These are phyloP conservation scores for Jacaranda mimosifolia DNA, from an alignment of 257 asterid species.

Conservation along the genomic window DNA sequence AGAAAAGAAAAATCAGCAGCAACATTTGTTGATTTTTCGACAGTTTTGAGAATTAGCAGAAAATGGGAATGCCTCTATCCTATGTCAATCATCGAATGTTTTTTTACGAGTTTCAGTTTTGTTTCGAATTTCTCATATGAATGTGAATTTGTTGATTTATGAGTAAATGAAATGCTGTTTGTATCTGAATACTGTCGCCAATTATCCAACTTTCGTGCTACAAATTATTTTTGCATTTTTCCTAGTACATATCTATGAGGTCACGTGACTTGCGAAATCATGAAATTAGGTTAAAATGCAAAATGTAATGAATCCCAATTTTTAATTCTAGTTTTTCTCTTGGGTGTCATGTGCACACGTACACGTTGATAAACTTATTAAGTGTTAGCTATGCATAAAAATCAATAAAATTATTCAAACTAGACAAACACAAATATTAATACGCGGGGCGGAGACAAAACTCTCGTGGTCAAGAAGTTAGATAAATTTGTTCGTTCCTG, in stretches of 20 bases:
- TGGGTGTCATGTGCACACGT: neutral
- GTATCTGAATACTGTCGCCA: neutral
- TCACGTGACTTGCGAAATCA: conserved; percentile 42
- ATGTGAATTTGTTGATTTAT: conserved; percentile 24
- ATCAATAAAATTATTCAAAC: neutral
- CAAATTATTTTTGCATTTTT: conserved; percentile 7
- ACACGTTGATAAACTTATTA: neutral
- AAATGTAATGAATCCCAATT: conserved; percentile 49
- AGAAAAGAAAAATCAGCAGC: neutral
- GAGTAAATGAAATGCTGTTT: neutral
- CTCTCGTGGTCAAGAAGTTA: no score
- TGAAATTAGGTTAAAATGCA: conserved; percentile 53
- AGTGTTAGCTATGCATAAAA: no score
- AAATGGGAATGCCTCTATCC: conserved; percentile 1
- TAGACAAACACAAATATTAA: neutral
- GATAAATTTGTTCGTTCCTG: no score
- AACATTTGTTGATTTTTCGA: conserved; percentile 41
- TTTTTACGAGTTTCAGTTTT: conserved; percentile 18
- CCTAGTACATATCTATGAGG: conserved; percentile 24
- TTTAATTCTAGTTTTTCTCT: neutral
- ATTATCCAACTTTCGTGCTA: neutral
- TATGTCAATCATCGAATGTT: neutral
- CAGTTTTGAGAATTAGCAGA: conserved; percentile 36
- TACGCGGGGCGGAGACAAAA: neutral
- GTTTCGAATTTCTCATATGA: conserved; percentile 8